Evolutionary conservation across 768 basidiomycete genomes (phyloP).

Genomic region (Tricholoma hemisulphureum): DNA sequence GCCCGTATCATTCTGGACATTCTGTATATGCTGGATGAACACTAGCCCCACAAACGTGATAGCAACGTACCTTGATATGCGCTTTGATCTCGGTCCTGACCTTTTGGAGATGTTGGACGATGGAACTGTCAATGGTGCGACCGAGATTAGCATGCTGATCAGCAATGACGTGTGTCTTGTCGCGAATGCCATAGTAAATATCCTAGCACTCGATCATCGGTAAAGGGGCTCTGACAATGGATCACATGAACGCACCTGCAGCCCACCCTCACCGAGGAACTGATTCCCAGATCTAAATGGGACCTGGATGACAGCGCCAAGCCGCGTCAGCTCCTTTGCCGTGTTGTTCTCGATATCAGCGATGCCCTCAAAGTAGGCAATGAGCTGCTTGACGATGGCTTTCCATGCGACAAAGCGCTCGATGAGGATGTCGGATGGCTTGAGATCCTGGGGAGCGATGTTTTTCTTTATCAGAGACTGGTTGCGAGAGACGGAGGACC

Average conservation of each 20-base stretch:
- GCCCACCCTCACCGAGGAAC: slow-evolving; percentile 95
- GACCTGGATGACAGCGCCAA: slow-evolving; percentile 94
- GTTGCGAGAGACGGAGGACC: slow-evolving; percentile 73
- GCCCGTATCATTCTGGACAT: slow-evolving; percentile 94
- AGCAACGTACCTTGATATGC: slow-evolving; percentile 76
- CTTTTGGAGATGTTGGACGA: slow-evolving; percentile 97
- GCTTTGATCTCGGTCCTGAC: slow-evolving; percentile 95
- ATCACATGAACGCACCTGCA: slow-evolving; percentile 56
- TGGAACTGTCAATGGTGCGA: slow-evolving; percentile 92
- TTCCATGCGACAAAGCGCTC: slow-evolving; percentile 96
- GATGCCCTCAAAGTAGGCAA: slow-evolving; percentile 81
- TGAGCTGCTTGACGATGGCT: slow-evolving; percentile 92
- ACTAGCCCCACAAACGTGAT: background rate
- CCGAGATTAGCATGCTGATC: slow-evolving; percentile 97
- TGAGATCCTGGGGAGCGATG: slow-evolving; percentile 83
- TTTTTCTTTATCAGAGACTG: slow-evolving; percentile 95
- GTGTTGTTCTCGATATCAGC: slow-evolving; percentile 94
- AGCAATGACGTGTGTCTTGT: slow-evolving; percentile 89
- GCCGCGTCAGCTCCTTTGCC: slow-evolving; percentile 88
- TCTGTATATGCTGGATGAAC: slow-evolving; percentile 40
- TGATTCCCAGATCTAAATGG: slow-evolving; percentile 95
- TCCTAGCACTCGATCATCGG: slow-evolving; percentile 48
- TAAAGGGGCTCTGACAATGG: background rate
- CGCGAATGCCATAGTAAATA: slow-evolving; percentile 87
- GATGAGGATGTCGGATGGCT: slow-evolving; percentile 93